Percentiles rank a stretch among this genome's conserved stretches.
Conservation (phyloP, 2,329 filamentous ascomycete genomes). For the Aspergillus hortae region DNA sequence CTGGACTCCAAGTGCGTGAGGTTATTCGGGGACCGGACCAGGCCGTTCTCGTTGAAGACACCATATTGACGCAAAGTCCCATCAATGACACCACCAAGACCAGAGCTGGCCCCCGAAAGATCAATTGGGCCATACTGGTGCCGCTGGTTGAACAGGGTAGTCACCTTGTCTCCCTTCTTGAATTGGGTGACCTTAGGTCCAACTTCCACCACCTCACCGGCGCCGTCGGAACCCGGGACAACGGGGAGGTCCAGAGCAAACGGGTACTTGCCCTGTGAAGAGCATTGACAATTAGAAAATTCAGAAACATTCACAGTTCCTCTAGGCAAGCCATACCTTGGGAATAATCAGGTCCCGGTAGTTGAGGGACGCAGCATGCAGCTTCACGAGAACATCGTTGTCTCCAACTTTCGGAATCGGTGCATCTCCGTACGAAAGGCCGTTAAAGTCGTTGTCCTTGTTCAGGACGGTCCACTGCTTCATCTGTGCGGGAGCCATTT, state of each 20-base stretch:
- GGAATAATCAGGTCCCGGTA: constrained; percentile 49
- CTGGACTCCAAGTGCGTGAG: constrained; percentile 53
- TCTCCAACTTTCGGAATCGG: constrained; percentile 62
- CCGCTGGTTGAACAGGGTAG: constrained; percentile 56
- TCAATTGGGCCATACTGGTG: constrained; percentile 51
- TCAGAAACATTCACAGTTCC: background rate
- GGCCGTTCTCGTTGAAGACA: constrained; percentile 64
- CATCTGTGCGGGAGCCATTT: constrained; percentile 38
- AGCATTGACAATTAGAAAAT: background rate
- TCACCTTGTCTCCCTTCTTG: constrained; percentile 56
- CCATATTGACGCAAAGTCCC: constrained; percentile 66
- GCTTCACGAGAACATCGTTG: constrained; percentile 68
- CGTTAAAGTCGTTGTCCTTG: constrained; percentile 55
- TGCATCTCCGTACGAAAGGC: constrained; percentile 52
- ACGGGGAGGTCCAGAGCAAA: constrained; percentile 30
- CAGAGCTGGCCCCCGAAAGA: constrained; percentile 43
- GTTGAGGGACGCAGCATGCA: constrained; percentile 49
- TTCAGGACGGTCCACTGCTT: constrained; percentile 55
- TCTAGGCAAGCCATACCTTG: constrained; percentile 37
- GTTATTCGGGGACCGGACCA: constrained; percentile 60
- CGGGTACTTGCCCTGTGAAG: constrained; percentile 29
- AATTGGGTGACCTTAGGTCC: constrained; percentile 56
- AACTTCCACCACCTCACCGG: constrained; percentile 48
- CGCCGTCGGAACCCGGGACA: constrained; percentile 34
- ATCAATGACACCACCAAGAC: constrained; percentile 65